Percentiles rank a stretch among this genome's conserved stretches.
phyloP scores from a whole-genome alignment of 306 rosid species.

The Quercus engelmannii region DNA sequence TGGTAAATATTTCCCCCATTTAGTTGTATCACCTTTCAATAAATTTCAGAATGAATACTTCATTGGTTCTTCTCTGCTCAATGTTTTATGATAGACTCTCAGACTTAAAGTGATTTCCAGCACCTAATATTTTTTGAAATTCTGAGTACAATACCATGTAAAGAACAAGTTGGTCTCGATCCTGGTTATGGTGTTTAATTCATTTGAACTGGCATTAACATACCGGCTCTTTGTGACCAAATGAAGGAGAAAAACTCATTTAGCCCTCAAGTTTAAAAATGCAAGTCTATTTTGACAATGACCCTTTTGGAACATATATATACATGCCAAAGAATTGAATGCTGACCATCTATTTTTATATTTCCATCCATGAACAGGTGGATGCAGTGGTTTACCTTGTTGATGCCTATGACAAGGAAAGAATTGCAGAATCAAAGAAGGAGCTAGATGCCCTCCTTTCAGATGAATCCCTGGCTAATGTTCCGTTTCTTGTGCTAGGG shows the following conservation, averaged over 20 bases:
- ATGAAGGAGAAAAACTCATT: background rate
- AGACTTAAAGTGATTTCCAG: background rate
- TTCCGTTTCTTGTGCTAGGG: constrained; percentile 78
- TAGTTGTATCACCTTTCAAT: constrained; percentile 1
- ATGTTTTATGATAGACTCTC: background rate
- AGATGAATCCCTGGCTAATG: constrained; percentile 61
- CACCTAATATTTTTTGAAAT: background rate
- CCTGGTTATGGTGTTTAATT: background rate
- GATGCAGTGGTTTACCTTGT: constrained; percentile 82
- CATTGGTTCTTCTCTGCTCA: background rate
- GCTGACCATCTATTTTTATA: background rate
- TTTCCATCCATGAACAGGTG: constrained; percentile 50
- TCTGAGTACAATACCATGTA: background rate
- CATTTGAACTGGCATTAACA: background rate
- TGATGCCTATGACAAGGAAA: constrained; percentile 71
- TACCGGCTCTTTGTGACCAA: background rate
- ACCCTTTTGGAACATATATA: background rate
- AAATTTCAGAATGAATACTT: background rate
- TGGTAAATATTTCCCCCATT: constrained; percentile 3
- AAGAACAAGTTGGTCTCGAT: background rate
- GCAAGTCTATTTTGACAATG: background rate
- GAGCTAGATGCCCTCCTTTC: constrained; percentile 81
- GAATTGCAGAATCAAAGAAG: constrained; percentile 63
- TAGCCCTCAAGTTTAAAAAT: background rate
- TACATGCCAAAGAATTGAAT: constrained; percentile 6